Evolutionary conservation across 371 early-diverging fungal genomes (phyloP).

Genomic region (Coemansia sp.): DNA sequence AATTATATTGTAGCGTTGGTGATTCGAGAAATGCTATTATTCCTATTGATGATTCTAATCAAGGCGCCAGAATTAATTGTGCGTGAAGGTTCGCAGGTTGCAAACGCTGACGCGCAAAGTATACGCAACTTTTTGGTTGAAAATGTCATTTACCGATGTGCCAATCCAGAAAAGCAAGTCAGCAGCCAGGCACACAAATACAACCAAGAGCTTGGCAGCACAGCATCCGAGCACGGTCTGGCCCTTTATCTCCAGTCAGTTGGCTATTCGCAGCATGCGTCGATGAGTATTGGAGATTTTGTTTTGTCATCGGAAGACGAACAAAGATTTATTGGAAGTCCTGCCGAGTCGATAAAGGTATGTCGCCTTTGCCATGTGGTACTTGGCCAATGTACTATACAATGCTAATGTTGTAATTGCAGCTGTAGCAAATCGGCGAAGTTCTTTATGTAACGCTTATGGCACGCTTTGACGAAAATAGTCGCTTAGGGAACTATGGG

Average conservation of each 20-base stretch:
- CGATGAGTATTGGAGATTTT: slow-evolving; percentile 17
- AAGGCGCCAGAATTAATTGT: slow-evolving; percentile 37
- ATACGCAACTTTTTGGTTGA: slow-evolving; percentile 46
- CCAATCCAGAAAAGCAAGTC: slow-evolving; percentile 2
- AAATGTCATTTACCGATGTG: slow-evolving; percentile 19
- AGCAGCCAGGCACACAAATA: slow-evolving; percentile 7
- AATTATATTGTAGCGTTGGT: slow-evolving; percentile 15
- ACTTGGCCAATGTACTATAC: no score
- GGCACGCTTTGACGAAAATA: slow-evolving; percentile 29
- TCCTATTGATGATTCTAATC: slow-evolving; percentile 13
- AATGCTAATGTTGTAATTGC: background rate
- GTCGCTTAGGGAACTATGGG: background rate
- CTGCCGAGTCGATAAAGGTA: slow-evolving; percentile 25
- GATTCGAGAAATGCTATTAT: slow-evolving; percentile 15
- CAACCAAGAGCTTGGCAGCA: slow-evolving; percentile 12
- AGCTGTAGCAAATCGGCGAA: slow-evolving; percentile 39
- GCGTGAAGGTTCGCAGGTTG: background rate
- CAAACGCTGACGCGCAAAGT: background rate
- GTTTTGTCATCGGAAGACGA: slow-evolving; percentile 18
- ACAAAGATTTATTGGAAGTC: background rate
- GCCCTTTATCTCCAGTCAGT: slow-evolving; percentile 13
- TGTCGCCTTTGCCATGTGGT: no score
- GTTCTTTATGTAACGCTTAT: slow-evolving; percentile 28
- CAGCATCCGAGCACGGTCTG: slow-evolving; percentile 5
- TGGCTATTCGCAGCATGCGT: background rate